These are phyloP conservation scores for Macadamia tetraphylla DNA, from an alignment of 164 flowering plant species.

Conservation along the genomic window DNA sequence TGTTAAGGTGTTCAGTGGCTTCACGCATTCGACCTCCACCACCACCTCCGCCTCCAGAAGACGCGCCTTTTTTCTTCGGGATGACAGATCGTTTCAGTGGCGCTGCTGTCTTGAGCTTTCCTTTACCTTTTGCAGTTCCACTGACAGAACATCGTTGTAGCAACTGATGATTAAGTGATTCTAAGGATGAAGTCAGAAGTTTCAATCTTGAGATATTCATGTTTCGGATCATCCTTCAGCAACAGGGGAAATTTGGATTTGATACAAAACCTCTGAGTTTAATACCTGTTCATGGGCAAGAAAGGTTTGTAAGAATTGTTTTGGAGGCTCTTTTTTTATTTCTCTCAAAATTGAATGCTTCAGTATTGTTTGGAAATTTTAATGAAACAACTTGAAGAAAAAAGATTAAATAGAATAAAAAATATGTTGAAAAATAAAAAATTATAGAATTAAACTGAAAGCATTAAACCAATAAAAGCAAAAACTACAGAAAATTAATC, in stretches of 20 bases:
- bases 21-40: constrained; percentile 23
- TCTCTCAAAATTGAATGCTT: too few relatives aligned
- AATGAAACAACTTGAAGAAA: too few relatives aligned
- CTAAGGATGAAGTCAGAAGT: constrained; percentile 16
- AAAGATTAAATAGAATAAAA: too few relatives aligned
- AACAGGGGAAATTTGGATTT: background rate
- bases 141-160: constrained; percentile 61
- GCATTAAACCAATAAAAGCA: too few relatives aligned
- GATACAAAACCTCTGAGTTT: too few relatives aligned
- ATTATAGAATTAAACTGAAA: too few relatives aligned
- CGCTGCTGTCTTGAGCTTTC: constrained; percentile 46
- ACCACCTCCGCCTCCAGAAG: constrained; percentile 5
- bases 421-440: too few relatives aligned
- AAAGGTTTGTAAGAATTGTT: too few relatives aligned
- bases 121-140: constrained; percentile 83
- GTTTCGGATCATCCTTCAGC: constrained; percentile 6
- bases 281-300: too few relatives aligned
- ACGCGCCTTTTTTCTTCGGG: constrained; percentile 40
- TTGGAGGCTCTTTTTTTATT: too few relatives aligned
- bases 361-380: too few relatives aligned
- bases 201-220: constrained; percentile 16
- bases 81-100: constrained; percentile 47
- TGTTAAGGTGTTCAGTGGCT: constrained; percentile 17
- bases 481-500: too few relatives aligned
- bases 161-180: constrained; percentile 26